phyloP scores from a whole-genome alignment of 2,329 filamentous ascomycete species.

The Beauveria varroae region DNA sequence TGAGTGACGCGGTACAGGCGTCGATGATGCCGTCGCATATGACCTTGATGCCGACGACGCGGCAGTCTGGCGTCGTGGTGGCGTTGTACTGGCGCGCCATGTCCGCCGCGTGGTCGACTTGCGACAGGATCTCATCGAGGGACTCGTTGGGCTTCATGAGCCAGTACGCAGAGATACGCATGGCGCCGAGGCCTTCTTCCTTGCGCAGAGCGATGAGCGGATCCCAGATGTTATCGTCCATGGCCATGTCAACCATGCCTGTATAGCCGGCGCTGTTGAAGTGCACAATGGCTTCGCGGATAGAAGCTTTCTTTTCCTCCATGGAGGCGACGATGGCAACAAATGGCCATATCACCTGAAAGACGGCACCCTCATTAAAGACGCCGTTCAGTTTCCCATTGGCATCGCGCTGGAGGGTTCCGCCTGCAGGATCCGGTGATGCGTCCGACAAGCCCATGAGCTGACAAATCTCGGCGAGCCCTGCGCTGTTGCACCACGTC shows the following conservation, averaged over 20 bases:
- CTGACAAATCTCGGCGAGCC: constrained; percentile 34
- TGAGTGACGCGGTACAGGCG: constrained; percentile 54
- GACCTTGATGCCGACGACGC: constrained; percentile 55
- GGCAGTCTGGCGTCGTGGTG: constrained; percentile 29
- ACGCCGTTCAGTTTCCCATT: constrained; percentile 42
- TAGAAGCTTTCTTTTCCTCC: constrained; percentile 39
- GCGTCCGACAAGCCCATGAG: constrained; percentile 33
- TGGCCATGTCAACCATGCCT: constrained; percentile 52
- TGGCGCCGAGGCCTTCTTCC: constrained; percentile 23
- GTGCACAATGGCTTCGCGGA: constrained; percentile 39
- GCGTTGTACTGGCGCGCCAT: constrained; percentile 29
- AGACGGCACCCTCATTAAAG: constrained; percentile 43
- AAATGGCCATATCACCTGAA: constrained; percentile 49
- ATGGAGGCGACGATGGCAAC: constrained; percentile 39
- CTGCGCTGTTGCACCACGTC: constrained; percentile 47
- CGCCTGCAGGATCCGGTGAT: constrained; percentile 41
- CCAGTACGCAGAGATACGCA: constrained; percentile 50
- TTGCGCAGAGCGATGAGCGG: constrained; percentile 37
- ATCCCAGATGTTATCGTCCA: constrained; percentile 51
- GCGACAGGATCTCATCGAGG: constrained; percentile 32
- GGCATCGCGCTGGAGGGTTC: constrained; percentile 42
- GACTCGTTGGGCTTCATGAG: constrained; percentile 42
- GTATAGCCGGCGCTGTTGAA: constrained; percentile 48
- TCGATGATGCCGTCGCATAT: constrained; percentile 60
- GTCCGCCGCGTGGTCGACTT: constrained; percentile 43